Percentiles rank a stretch among this genome's conserved stretches.
phyloP scores from a whole-genome alignment of 169 alveolate species.

The Cryptosporidium muris region DNA sequence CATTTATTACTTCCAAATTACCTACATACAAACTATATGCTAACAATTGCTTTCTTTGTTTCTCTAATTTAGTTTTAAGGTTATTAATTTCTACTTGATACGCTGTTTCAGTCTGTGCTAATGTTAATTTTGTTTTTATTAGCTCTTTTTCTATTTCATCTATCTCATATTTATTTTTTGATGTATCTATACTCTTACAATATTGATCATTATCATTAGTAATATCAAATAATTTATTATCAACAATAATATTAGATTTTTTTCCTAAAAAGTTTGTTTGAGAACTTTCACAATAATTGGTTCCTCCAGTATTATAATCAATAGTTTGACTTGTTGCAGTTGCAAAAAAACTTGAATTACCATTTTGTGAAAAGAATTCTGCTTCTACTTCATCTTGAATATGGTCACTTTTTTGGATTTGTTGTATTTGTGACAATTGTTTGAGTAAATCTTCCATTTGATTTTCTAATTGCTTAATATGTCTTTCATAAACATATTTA shows the following conservation, averaged over 20 bases:
- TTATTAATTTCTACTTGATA: conserved; percentile 51
- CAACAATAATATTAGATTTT: neutral
- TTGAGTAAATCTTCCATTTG: conserved; percentile 32
- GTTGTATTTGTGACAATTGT: conserved; percentile 12
- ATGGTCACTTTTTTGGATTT: conserved; percentile 1
- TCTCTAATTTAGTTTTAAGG: conserved; percentile 40
- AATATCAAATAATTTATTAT: neutral
- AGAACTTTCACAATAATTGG: no score
- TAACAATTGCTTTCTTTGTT: conserved; percentile 37
- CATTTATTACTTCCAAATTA: conserved; percentile 63
- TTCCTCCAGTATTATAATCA: neutral
- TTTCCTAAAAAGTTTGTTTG: neutral
- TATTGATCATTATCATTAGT: neutral
- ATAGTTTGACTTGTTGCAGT: conserved; percentile 50
- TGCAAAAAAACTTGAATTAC: conserved; percentile 13
- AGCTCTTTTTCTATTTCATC: conserved; percentile 62
- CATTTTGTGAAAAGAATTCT: conserved; percentile 34
- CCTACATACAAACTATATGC: conserved; percentile 69
- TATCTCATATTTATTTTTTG: neutral
- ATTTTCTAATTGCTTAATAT: conserved; percentile 45
- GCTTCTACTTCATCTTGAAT: conserved; percentile 65
- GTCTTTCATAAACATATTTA: conserved; percentile 30
- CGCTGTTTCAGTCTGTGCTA: conserved; percentile 61
- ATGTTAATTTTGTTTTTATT: conserved; percentile 51
- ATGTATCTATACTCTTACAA: neutral